phyloP scores from a whole-genome alignment of 2,329 filamentous ascomycete genomes.

The Alternaria triticina region DNA sequence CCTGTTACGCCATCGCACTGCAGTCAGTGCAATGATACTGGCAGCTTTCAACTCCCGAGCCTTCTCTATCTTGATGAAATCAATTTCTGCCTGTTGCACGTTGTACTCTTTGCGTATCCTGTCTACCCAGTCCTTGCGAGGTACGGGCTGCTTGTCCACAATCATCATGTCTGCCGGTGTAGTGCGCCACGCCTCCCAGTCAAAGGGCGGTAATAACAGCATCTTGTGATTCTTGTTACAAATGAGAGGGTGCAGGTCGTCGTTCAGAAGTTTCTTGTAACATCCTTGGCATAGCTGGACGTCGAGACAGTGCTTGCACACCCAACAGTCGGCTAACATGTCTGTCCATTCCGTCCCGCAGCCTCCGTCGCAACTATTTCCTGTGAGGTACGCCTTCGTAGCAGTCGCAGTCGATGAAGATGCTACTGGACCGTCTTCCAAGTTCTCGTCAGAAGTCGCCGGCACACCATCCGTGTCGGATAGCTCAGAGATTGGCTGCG shows the following conservation, averaged over 20 bases:
- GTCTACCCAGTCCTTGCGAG: background rate
- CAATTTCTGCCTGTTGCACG: background rate
- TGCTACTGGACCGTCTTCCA: background rate
- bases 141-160: background rate
- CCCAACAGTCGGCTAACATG: background rate
- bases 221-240: background rate
- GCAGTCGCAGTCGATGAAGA: background rate
- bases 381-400: background rate
- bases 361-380: background rate
- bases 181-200: background rate
- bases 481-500: background rate
- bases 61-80: background rate
- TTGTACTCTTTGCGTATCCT: background rate
- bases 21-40: background rate
- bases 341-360: background rate
- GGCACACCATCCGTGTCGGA: background rate
- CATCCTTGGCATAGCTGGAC: background rate
- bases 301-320: background rate
- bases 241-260: background rate
- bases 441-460: background rate
- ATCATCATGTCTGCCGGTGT: background rate
- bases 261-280: background rate
- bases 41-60: background rate
- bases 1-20: background rate
- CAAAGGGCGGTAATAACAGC: background rate